These are phyloP conservation scores for Paramecium pentaurelia DNA, from an alignment of 73 alveolate genomes.

Conservation along the genomic window DNA sequence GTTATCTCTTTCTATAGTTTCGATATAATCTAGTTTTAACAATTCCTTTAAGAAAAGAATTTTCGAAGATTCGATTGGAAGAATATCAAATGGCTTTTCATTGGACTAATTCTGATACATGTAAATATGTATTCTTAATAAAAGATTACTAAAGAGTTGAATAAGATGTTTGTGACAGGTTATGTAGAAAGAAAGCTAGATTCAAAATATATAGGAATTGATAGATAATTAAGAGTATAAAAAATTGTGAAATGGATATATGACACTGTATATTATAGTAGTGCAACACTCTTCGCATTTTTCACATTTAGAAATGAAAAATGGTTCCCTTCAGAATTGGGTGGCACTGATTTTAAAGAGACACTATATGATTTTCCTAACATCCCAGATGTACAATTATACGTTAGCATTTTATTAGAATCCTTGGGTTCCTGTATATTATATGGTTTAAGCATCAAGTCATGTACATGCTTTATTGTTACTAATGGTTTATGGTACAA, in stretches of 20 bases:
- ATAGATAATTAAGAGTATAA: constrained; percentile 13
- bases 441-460: constrained; percentile 11
- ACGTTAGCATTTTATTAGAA: not conserved
- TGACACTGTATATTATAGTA: not conserved
- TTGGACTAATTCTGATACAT: constrained; percentile 21
- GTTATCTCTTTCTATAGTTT: not conserved
- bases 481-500: constrained; percentile 30
- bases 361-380: not conserved
- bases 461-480: constrained; percentile 6
- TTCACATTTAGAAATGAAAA: not conserved
- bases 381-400: not conserved
- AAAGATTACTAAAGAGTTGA: not conserved
- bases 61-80: not conserved
- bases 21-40: not conserved
- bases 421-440: not conserved
- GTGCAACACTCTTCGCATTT: not conserved
- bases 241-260: constrained; percentile 52
- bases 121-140: not conserved
- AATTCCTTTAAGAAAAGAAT: not conserved
- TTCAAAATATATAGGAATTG: constrained; percentile 39
- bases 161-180: not conserved
- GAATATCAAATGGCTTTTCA: constrained; percentile 14
- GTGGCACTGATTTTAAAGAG: not conserved
- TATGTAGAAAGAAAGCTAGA: not conserved
- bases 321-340: constrained; percentile 10